These are phyloP conservation scores for Cystobasidium ongulense DNA, from an alignment of 768 basidiomycete species.

Conservation along the genomic window DNA sequence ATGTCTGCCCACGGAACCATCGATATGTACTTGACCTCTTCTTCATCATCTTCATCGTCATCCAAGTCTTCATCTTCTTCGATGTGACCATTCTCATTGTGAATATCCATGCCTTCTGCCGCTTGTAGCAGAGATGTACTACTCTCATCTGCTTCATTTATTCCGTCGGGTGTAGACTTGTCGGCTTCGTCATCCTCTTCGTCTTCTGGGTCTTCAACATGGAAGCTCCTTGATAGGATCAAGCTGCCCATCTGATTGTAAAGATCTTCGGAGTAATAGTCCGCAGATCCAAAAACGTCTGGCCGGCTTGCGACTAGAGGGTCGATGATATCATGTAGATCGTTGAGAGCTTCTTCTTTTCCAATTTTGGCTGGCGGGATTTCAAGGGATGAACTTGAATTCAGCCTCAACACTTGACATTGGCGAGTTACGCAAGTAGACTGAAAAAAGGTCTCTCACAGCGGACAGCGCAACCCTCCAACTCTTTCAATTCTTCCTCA, in stretches of 20 bases:
- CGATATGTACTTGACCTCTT: slow-evolving; percentile 59
- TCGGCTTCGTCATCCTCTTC: slow-evolving; percentile 46
- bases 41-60: slow-evolving; percentile 51
- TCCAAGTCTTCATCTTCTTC: slow-evolving; percentile 37
- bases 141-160: slow-evolving; percentile 29
- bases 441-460: slow-evolving; percentile 48
- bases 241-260: slow-evolving; percentile 87
- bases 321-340: slow-evolving; percentile 59
- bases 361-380: slow-evolving; percentile 68
- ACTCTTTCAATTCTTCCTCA: slow-evolving; percentile 60
- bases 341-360: slow-evolving; percentile 66
- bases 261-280: slow-evolving; percentile 59
- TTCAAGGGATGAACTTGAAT: neutral
- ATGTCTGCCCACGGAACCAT: slow-evolving; percentile 98
- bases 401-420: neutral
- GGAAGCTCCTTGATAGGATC: slow-evolving; percentile 86
- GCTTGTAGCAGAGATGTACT: slow-evolving; percentile 31
- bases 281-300: slow-evolving; percentile 56
- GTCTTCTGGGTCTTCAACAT: slow-evolving; percentile 54
- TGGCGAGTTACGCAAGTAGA: neutral
- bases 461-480: slow-evolving; percentile 78
- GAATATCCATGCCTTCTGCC: slow-evolving; percentile 29
- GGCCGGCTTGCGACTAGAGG: slow-evolving; percentile 62
- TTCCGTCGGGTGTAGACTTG: slow-evolving; percentile 52
- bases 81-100: slow-evolving; percentile 46